phyloP scores from a whole-genome alignment of 148 eudicot species.

The Amaranthus cruentus region DNA sequence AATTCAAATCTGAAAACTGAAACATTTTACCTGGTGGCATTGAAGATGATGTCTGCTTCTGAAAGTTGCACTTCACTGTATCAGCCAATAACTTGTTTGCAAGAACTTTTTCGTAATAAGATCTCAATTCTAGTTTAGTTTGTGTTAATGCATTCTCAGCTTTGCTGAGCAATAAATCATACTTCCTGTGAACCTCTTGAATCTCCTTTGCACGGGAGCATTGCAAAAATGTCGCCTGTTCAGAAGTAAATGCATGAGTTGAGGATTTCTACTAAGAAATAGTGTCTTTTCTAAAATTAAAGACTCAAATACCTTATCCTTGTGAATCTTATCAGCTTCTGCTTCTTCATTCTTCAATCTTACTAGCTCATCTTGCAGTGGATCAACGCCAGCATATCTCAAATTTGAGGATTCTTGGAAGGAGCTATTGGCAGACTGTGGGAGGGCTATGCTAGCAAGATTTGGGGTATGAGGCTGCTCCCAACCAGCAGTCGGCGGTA shows the following conservation, averaged over 20 bases:
- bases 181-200: constrained; percentile 42
- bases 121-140: constrained; percentile 31
- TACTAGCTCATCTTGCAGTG: constrained; percentile 36
- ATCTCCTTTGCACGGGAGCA: constrained; percentile 44
- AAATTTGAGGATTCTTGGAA: constrained; percentile 13
- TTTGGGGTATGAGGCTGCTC: constrained; percentile 11
- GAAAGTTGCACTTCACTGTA: constrained; percentile 11
- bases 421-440: constrained; percentile 10
- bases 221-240: constrained; percentile 36
- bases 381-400: constrained; percentile 14
- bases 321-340: constrained; percentile 28
- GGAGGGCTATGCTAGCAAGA: neutral
- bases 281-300: neutral
- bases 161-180: constrained; percentile 29
- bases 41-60: constrained; percentile 3
- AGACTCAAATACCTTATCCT: constrained; percentile 36
- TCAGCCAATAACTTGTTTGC: constrained; percentile 39
- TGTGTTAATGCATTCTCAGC: constrained; percentile 31
- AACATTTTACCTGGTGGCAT: constrained; percentile 20
- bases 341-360: constrained; percentile 27
- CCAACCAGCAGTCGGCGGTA: neutral
- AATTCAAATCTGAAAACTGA: neutral
- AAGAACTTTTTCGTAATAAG: constrained; percentile 23
- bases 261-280: neutral
- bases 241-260: constrained; percentile 4